Base-by-base conservation (phyloP, 495 filamentous ascomycete species). In the Lindgomyces ingoldianus region DNA sequence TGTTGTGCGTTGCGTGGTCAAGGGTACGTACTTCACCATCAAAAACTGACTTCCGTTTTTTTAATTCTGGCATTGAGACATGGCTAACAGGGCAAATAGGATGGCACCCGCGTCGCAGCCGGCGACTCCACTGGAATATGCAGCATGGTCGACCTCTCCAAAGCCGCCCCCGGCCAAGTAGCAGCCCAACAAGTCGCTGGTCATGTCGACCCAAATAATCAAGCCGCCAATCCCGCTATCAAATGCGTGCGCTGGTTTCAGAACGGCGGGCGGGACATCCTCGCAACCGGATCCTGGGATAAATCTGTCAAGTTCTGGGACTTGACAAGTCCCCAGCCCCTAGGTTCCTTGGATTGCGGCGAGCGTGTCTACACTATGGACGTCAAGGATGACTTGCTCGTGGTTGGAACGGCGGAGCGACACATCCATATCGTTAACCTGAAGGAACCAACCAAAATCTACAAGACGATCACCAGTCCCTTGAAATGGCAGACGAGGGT, bases 291-390 rank as follows among this genome's bases (percentile, higher is more conserved):
- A 36, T 92, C 89, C 1, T 98, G 93, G 93, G 93, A 98, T 78
- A 95, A 94, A 80, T 94, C 87, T 1, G 79, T 98, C 75, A 96
- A 94, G 74, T 96, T 93, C 78, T 98, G 93, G 93, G 93, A 98
- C 74, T 74, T 96, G 50, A 87, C 91, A 18, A 80, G 83, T 63
- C 75, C 78, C 36, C 80, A 74, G 10, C 84, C 91, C 11, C 84
- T 89, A 50, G 89, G 82, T 4, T 78, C 78, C 8, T 67, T 96
- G 2, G 76, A 83, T 21, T 87, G 87, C 64, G 87, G 88, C 62
- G 91, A 97, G 67, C 86, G 92, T 51, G 82, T 96, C 47, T 97
- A 96, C 79, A 84, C 85, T 29, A 89, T 97, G 84, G 91, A 96
- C 74, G 86, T 90, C 18, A 84, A 87, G 68, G 84, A 89, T 69